Base-by-base conservation (phyloP, 208 protist genomes). In the Lotmaria passim region DNA sequence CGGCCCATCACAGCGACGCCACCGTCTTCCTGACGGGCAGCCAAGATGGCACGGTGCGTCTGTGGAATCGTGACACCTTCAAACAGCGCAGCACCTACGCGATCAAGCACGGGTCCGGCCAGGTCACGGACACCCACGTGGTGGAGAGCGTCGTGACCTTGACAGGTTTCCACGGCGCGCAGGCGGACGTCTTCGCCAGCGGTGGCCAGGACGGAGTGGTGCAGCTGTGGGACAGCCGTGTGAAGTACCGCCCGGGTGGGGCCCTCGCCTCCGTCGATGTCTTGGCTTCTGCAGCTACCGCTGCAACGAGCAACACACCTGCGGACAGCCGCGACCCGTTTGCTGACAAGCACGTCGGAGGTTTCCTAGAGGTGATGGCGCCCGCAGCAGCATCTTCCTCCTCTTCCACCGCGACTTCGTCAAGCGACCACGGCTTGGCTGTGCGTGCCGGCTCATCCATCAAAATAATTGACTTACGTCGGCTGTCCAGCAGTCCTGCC, bases 41-140 rank as follows among this genome's bases (percentile, higher is more conserved):
- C 24, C 85, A 93, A 51, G 89, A 94, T 53, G 82, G 89, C 46
- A 92, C 84, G 24, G 89, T 82, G 48, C 81, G 89, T n/a, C 61
- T 86, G 15, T 94, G 89, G 86, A 81, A 82, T 55, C 52, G 36
- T 31, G 36, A 24, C 24, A 69, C 73, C 10, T 86, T 81, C 62
- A 85, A 86, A 51, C 77, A 76, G 8, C 51, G 63, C 44, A 86
- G 82, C 34, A 50, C 75, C 6, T 94, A 88, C 60, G 82, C 85
- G 10, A 78, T 91, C 30, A 88, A 92, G 73, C 89, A 94, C 51
- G 89, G 89, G 28, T 78, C 75, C 4, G 89, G 89, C 12, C 86
- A 92, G 66, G 33, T 94, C 24, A 79, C 79, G 26, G 89, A 94
- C 65, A 86, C 76, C 17, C 76, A 90, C 51, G 76, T 86, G 3